Evolutionary conservation across 495 filamentous ascomycete genomes (phyloP).

Genomic region (Neurospora sp.): DNA sequence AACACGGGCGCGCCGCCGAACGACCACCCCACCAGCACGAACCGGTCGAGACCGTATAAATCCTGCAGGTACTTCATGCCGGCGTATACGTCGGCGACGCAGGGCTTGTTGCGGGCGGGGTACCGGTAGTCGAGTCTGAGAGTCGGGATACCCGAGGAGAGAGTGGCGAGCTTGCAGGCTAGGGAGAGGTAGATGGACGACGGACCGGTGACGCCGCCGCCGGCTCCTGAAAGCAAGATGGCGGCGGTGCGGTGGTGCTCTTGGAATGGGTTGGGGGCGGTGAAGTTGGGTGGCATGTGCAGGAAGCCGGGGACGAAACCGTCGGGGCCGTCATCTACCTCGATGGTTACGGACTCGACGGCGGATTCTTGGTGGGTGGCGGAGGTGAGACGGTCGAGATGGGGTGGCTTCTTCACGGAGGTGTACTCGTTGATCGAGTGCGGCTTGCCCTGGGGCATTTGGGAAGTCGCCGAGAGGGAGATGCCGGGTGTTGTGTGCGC

Average conservation of each 20-base stretch:
- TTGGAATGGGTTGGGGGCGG: background rate
- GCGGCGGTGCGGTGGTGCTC: slow-evolving; percentile 24
- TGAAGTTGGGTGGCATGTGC: slow-evolving; percentile 14
- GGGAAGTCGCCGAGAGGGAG: background rate
- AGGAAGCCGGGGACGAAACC: slow-evolving; percentile 14
- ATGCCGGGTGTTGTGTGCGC: background rate
- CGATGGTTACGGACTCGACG: slow-evolving; percentile 8
- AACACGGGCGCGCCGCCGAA: slow-evolving; percentile 35
- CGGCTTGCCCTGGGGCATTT: background rate
- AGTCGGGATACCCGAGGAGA: slow-evolving; percentile 25
- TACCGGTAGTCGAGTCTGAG: slow-evolving; percentile 36
- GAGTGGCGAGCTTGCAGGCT: slow-evolving; percentile 31
- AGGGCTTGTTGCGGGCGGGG: slow-evolving; percentile 24
- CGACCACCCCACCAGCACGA: slow-evolving; percentile 37
- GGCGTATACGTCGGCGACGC: slow-evolving; percentile 27
- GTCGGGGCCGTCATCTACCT: slow-evolving; percentile 8
- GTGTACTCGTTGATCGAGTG: slow-evolving; percentile 11
- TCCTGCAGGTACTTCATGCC: slow-evolving; percentile 29
- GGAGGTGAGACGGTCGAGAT: slow-evolving; percentile 9
- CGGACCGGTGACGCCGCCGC: slow-evolving; percentile 36
- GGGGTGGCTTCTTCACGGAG: slow-evolving; percentile 2
- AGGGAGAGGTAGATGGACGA: slow-evolving; percentile 32
- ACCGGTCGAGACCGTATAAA: slow-evolving; percentile 21
- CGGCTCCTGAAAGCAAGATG: slow-evolving; percentile 33
- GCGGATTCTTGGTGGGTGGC: background rate